Conservation (phyloP, 768 basidiomycete species). For the Tulasnella calospora region DNA sequence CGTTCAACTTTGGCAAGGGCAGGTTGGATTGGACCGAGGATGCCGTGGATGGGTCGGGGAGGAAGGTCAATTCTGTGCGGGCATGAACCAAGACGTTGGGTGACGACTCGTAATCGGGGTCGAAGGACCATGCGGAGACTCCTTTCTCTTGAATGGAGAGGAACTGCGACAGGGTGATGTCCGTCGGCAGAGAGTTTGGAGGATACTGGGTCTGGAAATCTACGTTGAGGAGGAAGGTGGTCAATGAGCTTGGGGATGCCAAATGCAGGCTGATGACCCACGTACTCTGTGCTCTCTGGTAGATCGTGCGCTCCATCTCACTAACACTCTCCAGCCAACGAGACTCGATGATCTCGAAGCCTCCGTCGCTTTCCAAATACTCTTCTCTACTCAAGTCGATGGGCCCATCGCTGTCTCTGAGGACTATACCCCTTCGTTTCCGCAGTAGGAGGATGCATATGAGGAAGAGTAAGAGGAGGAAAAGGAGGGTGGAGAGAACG, state of each 20-base stretch:
- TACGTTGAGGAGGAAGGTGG: constrained; percentile 34
- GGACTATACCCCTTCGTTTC: constrained; percentile 66
- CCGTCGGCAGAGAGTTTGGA: constrained; percentile 93
- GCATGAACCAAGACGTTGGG: constrained; percentile 89
- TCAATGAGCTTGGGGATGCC: not conserved
- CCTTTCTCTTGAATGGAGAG: constrained; percentile 99
- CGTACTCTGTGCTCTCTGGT: constrained; percentile 83
- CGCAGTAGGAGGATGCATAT: constrained; percentile 83
- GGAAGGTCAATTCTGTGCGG: constrained; percentile 95
- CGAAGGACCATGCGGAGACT: constrained; percentile 98
- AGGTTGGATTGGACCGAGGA: constrained; percentile 96
- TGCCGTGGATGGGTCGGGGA: constrained; percentile 89
- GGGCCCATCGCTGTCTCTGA: constrained; percentile 85
- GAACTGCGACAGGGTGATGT: constrained; percentile 97
- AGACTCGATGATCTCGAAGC: constrained; percentile 84
- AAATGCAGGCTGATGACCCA: constrained; percentile 19
- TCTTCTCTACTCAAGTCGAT: constrained; percentile 91
- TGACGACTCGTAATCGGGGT: constrained; percentile 95
- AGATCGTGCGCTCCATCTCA: constrained; percentile 62
- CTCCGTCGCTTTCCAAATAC: constrained; percentile 84
- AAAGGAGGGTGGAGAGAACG: constrained; percentile 86
- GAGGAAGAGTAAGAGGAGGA: constrained; percentile 87
- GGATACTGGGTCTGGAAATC: constrained; percentile 84
- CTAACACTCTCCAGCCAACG: constrained; percentile 85
- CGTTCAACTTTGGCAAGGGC: constrained; percentile 94